phyloP scores from a whole-genome alignment of 306 rosid genomes.

The Cucurbita ficifolia region DNA sequence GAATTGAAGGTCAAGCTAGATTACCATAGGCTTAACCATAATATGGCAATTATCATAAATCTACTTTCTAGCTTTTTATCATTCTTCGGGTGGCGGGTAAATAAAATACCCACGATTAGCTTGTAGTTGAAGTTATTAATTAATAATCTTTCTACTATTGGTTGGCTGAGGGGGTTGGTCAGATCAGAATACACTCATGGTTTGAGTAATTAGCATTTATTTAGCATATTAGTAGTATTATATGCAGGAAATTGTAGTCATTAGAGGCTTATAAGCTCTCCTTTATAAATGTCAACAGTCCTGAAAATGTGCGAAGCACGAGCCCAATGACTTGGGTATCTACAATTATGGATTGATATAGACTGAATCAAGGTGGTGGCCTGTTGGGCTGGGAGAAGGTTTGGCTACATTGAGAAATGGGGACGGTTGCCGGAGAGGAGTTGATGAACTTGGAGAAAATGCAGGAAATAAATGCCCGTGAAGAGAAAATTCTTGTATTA shows the following conservation, averaged over 20 bases:
- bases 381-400: constrained; percentile 16
- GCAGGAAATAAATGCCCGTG: constrained; percentile 49
- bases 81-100: constrained; percentile 32
- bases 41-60: constrained; percentile 10
- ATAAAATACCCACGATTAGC: constrained; percentile 33
- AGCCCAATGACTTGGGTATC: constrained; percentile 4
- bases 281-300: constrained; percentile 13
- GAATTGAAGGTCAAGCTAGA: constrained; percentile 28
- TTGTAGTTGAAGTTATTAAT: constrained; percentile 23
- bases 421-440: constrained; percentile 76
- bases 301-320: constrained; percentile 28
- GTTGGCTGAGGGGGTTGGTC: constrained; percentile 19
- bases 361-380: constrained; percentile 16
- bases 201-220: constrained; percentile 12
- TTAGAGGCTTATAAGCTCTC: constrained; percentile 13
- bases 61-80: constrained; percentile 15
- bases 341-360: constrained; percentile 14
- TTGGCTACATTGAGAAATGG: constrained; percentile 40
- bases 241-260: constrained; percentile 19
- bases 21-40: constrained; percentile 11
- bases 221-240: constrained; percentile 1
- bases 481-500: constrained; percentile 91
- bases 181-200: constrained; percentile 21
- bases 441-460: constrained; percentile 72
- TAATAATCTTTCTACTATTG: constrained; percentile 12